phyloP scores from a whole-genome alignment of 1,284 basidiomycete genomes.

The Ceratobasidium theobromae region DNA sequence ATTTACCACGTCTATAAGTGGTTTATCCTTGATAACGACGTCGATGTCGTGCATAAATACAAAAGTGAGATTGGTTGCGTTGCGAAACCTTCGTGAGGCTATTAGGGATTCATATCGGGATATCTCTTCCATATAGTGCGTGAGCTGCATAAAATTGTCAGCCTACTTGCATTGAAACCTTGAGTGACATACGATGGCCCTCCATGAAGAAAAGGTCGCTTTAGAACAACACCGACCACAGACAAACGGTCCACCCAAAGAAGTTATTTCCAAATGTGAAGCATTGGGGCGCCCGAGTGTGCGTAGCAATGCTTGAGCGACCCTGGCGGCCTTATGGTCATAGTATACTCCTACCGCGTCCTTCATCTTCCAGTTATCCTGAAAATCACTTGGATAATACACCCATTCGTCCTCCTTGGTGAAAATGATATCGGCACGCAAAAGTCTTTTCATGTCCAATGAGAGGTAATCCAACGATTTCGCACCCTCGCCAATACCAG shows the following conservation, averaged over 20 bases:
- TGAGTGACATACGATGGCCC: not conserved
- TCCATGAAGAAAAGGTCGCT: not conserved
- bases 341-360: not conserved
- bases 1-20: not conserved
- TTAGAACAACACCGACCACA: not conserved
- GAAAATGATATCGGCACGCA: slow-evolving; percentile 11
- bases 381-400: slow-evolving; percentile 10
- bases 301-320: not conserved
- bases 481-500: not conserved
- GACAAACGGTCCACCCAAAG: not conserved
- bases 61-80: not conserved
- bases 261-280: not conserved
- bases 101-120: not conserved
- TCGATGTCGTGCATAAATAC: slow-evolving; percentile 1
- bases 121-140: not conserved
- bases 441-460: not conserved
- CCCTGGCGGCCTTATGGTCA: not conserved
- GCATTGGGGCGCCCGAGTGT: not conserved
- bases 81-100: not conserved
- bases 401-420: not conserved
- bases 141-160: not conserved
- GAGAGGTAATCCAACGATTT: not conserved
- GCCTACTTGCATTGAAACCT: not conserved
- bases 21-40: not conserved
- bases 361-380: too few species aligned